Evolutionary conservation across 768 basidiomycete genomes (phyloP), one percentile per base, ranked within the genome.

Genomic region (Lentinula lateritia): DNA sequence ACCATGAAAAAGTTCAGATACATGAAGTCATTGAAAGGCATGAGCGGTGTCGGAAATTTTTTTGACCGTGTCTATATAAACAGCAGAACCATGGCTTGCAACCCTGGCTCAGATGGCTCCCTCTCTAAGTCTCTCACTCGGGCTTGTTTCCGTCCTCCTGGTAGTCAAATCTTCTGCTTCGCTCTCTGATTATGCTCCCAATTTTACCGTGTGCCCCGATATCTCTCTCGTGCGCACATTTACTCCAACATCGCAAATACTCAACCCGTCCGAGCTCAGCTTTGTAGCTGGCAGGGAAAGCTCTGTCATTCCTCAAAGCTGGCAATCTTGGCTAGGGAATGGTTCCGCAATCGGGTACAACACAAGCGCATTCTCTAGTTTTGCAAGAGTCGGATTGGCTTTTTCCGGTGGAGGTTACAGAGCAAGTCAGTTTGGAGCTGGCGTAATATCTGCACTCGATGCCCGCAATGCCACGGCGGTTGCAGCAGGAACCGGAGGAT

Each of bases 371-470:
- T 81, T 85, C 68, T 65, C 69, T 38, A 70, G 64, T 2, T 77
- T 81, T 60, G 81, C 86, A 10, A 79, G 75, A 57, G 72, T 89
- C 18, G 88, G 82, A 2, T 74, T 90, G 53, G 89, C 89, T 1
- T 73, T 90, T 8, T 84, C 86, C 23, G 91, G 91, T 2, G 87
- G 87, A 16, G 89, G 89, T 0, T 79, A 85, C 48, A 78, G 91
- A 42, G 82, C 89, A 0, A 87, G 87, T 0, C 81, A 83, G 61
- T 89, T 81, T 60, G 87, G 82, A 20, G 89, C 86, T 0, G 87
- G 78, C 4, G 80, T 83, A 56, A 66, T 88, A 15, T 77, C 73
- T n/a, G 86, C 77, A 0, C 70, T 89, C 45, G 88, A 91, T 73
- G 80, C 80, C 28, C 75, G 86, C 41, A 89, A 90, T 61, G 70